Base-by-base conservation (phyloP, 805 yeast genomes). In the Starmerella bombi region DNA sequence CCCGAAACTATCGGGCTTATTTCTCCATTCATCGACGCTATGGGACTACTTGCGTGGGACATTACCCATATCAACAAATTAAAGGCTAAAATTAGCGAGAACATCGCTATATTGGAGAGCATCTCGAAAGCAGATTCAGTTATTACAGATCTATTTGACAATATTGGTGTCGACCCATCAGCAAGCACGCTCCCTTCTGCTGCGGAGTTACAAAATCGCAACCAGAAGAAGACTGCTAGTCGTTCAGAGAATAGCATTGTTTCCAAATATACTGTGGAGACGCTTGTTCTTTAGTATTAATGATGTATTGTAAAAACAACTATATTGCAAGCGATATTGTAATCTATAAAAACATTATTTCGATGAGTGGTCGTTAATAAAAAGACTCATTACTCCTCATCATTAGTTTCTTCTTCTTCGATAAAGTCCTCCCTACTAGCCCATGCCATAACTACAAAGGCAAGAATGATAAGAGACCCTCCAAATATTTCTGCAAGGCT, bases 1-100 rank as follows among this genome's bases (percentile, higher is more conserved):
- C 65, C 71, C 41, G 67, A 67, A 43, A 77, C 81, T 9, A 75
- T 74, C 69, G 70, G 68, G 37, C 59, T 80, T n/a, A 61, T 80
- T 33, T 71, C 76, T 42, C 65, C 77, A 18, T 67, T 80, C 36
- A 69, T 81, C 38, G 91, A 81, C 55, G 73, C 81, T 1, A 77
- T 77, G 39, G 91, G 91, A 1, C 60, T 81, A 35, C 72, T 80
- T 55, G 72, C 75, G 45, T 73, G 82, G 72, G 69, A 71, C 37
- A 63, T 65, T 28, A 69, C 71, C 6, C 66, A 72, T 28, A 60
- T 77, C 36, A 61, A 62, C 19, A 58, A 59, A 17, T 64, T 78
- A 42, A 59, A 67, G 32, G 56, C 48, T 15, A 61, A 67, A n/a
- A 60, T 80, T 20, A 64, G 62, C 23, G 44, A 55, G 14, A 74